A percentile compares a stretch with the other conserved stretches of the same genome.
These are phyloP conservation scores for Auriscalpium orientale DNA, from an alignment of 768 basidiomycete species.

Conservation along the genomic window DNA sequence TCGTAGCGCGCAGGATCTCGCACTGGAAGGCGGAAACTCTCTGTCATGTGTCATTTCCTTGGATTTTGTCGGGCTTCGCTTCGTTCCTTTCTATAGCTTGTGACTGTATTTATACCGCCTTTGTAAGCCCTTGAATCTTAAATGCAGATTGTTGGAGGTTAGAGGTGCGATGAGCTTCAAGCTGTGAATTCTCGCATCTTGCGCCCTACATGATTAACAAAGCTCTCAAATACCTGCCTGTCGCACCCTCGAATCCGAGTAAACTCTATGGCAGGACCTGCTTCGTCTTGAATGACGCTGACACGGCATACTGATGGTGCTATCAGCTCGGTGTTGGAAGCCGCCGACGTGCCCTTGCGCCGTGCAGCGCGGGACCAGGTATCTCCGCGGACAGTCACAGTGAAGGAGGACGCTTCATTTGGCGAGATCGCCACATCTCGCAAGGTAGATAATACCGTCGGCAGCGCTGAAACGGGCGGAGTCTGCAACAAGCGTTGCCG, in stretches of 20 bases:
- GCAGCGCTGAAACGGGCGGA: conserved; percentile 18
- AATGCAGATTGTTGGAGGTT: no score
- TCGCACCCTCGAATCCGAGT: conserved; percentile 61
- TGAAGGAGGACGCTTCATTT: background rate
- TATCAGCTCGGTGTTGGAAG: background rate
- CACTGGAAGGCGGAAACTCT: no score
- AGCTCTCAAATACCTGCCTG: conserved; percentile 53
- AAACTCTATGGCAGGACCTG: conserved; percentile 30
- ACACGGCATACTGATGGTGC: conserved; percentile 19
- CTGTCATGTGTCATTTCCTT: no score
- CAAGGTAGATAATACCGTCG: conserved; percentile 27
- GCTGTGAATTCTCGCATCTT: conserved; percentile 27
- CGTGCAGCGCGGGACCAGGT: conserved; percentile 69
- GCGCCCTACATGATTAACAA: conserved; percentile 55
- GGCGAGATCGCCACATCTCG: conserved; percentile 18
- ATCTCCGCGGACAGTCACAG: conserved; percentile 22
- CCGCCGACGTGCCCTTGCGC: conserved; percentile 25
- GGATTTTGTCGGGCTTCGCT: no score
- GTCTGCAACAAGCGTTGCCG: conserved; percentile 28
- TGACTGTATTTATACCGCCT: no score
- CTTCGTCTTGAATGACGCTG: conserved; percentile 12
- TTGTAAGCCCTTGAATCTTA: no score
- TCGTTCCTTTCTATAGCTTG: no score
- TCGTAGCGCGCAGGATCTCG: no score
- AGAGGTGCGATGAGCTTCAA: no score